These are phyloP conservation scores for Iris pallida DNA, from an alignment of 116 monocot genomes.

Conservation along the genomic window DNA sequence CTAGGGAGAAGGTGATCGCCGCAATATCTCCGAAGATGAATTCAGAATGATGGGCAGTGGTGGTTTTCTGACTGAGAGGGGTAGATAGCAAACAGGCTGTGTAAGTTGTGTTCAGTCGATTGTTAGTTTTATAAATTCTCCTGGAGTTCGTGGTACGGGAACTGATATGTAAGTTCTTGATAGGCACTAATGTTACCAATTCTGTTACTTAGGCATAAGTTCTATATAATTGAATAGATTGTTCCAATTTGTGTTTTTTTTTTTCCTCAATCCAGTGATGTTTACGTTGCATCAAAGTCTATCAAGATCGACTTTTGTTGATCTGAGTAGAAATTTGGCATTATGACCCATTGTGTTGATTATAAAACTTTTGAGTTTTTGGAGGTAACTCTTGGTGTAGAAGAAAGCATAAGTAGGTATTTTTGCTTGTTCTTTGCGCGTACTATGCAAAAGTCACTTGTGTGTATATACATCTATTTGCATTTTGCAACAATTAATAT, in stretches of 20 bases:
- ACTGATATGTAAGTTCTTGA: constrained; percentile 11
- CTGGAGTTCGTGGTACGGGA: constrained; percentile 2
- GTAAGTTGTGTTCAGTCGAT: neutral
- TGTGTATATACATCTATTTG: too few species aligned
- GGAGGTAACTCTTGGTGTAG: too few species aligned
- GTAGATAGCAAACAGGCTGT: neutral
- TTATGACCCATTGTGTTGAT: too few species aligned
- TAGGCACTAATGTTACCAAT: constrained; percentile 8
- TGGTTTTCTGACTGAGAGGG: neutral
- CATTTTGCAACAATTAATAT: too few species aligned
- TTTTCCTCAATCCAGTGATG: neutral
- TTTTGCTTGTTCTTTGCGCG: too few species aligned
- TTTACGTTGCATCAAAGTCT: too few species aligned
- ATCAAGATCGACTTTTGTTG: too few species aligned
- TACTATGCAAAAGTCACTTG: too few species aligned
- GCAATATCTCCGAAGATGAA: constrained; percentile 22
- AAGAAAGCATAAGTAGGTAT: too few species aligned
- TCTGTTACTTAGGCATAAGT: neutral
- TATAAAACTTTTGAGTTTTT: too few species aligned
- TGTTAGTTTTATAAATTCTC: neutral
- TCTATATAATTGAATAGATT: neutral
- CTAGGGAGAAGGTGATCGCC: constrained; percentile 23
- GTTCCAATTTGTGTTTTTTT: neutral
- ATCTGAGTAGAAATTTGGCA: too few species aligned
- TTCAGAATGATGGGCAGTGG: neutral